Percentiles rank a stretch among this genome's conserved stretches.
Conservation (phyloP, 2,329 filamentous ascomycete species). For the Talaromyces atroroseus region DNA sequence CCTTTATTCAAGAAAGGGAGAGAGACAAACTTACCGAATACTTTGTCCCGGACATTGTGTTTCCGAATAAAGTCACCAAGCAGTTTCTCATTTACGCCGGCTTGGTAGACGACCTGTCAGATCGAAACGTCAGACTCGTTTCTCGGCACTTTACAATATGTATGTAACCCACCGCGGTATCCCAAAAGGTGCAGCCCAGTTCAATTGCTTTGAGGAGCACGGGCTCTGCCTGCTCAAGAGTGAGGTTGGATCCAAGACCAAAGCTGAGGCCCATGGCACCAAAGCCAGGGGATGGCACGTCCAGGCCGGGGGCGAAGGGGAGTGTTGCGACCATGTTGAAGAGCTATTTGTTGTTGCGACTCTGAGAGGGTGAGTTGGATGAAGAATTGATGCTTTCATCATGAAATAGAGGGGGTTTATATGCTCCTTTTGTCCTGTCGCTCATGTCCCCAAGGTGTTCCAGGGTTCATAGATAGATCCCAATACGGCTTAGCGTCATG, state of each 20-base stretch:
- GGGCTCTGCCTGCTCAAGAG: slow-evolving; percentile 43
- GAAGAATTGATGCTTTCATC: too few species aligned
- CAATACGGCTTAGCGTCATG: too few species aligned
- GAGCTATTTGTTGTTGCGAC: too few species aligned
- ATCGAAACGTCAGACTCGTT: too few species aligned
- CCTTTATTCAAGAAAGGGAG: too few species aligned
- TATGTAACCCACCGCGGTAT: slow-evolving; percentile 34
- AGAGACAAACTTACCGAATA: slow-evolving; percentile 37
- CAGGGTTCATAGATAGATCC: too few species aligned
- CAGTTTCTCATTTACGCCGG: slow-evolving; percentile 47
- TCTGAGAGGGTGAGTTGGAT: too few species aligned
- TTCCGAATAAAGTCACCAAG: slow-evolving; percentile 48
- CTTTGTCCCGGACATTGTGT: slow-evolving; percentile 46
- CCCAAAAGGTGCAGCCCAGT: slow-evolving; percentile 44
- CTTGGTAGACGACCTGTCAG: slow-evolving; percentile 41
- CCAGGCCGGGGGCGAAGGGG: slow-evolving; percentile 31
- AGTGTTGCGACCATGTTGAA: slow-evolving; percentile 37
- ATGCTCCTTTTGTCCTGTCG: too few species aligned
- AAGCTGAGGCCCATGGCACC: slow-evolving; percentile 48
- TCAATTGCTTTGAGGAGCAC: slow-evolving; percentile 47
- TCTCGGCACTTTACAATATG: too few species aligned
- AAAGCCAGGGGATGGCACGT: slow-evolving; percentile 43
- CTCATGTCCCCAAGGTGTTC: too few species aligned
- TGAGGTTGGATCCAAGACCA: slow-evolving; percentile 40
- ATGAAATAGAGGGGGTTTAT: too few species aligned